Base-by-base conservation (phyloP, 2,329 filamentous ascomycete genomes). In the Sporothrix pallida region DNA sequence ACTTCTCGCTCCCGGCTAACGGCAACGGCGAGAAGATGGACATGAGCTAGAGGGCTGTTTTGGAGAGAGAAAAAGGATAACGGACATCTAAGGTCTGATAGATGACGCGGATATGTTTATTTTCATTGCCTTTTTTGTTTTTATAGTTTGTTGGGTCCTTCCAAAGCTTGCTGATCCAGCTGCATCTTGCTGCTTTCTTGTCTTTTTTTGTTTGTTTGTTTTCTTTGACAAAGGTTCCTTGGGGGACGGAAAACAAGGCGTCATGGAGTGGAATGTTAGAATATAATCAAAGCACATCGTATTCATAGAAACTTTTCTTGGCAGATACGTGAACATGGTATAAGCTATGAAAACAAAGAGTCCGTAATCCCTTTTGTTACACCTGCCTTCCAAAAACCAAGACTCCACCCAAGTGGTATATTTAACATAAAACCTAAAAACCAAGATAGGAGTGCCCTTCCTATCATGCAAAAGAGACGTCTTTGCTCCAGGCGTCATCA, bases 1-100 rank as follows among this genome's bases (percentile, higher is more conserved):
- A 91, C 75, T 90, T 98, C 79, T 81, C 87, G 17, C 83, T 85
- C 23, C 80, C 85, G 2, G 62, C 70, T 3, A 87, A 87, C 75
- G 85, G 84, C 3, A 87, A 88, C 78, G 90, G 88, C 52, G 77
- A 81, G 72, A 76, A 56, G 72, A 81, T 81, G 80, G 80, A 81
- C 67, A 80, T 70, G 42, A 78, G 77, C 73, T 78, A 72, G 63
- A 26, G 6, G 4, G 17, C 42, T 1, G 31, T 17, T n/a, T 4
- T 42, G 37, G 37, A 44, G 12, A 23, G 23, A 12, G 42, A 23
- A 23, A 54, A 9, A 15, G 42, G 52, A 37, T 54, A 50, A 60
- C 69, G 72, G 75, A 62, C 76, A 42, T 50, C 15, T 63, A 20
- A n/a, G 44, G 74, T 74, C 72, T 73, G 70, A 44, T 31, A 68